Conservation (phyloP, 768 basidiomycete species). For the Pulveroboletus sp. region DNA sequence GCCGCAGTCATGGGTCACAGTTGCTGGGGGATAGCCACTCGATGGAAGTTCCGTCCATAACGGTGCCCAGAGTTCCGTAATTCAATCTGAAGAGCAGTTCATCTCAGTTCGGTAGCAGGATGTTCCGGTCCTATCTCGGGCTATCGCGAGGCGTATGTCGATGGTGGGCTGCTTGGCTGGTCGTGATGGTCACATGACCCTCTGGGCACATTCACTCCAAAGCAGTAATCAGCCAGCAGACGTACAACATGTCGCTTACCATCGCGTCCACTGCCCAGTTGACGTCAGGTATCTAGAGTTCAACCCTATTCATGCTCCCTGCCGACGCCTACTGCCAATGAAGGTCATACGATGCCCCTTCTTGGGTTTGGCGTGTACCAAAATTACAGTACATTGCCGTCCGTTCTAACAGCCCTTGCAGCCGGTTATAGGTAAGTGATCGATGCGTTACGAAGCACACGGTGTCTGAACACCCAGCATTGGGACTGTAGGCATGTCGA, state of each 20-base stretch:
- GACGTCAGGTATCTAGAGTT: conserved; percentile 32
- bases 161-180: background rate
- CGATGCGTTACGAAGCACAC: background rate
- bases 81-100: background rate
- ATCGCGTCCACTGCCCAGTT: conserved; percentile 31
- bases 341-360: conserved; percentile 56
- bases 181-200: background rate
- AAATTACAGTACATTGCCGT: conserved; percentile 52
- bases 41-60: conserved; percentile 6
- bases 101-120: background rate
- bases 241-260: conserved; percentile 23
- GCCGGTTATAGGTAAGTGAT: conserved; percentile 55
- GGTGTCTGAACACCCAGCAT: background rate
- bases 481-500: conserved; percentile 56
- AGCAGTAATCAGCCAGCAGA: conserved; percentile 8
- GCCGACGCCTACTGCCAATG: conserved; percentile 2
- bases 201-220: too few species aligned
- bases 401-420: conserved; percentile 57
- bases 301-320: background rate
- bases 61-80: conserved; percentile 13
- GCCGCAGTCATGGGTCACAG: background rate
- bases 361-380: conserved; percentile 71
- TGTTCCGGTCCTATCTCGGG: background rate
- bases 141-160: too few species aligned
- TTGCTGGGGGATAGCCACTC: conserved; percentile 7